phyloP scores from a whole-genome alignment of 306 rosid species.

The Astragalus glycyphyllos region DNA sequence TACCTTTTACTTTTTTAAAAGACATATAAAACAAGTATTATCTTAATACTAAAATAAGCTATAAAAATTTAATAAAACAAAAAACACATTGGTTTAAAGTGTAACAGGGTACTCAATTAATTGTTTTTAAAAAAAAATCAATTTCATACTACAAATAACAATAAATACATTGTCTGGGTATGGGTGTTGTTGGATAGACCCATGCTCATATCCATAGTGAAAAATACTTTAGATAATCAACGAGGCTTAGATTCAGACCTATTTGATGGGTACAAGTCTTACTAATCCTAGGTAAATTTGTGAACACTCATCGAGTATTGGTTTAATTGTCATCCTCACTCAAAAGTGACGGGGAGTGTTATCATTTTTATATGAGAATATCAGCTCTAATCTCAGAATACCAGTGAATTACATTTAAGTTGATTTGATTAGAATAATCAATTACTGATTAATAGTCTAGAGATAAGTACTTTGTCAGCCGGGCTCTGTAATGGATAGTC shows the following conservation, averaged over 20 bases:
- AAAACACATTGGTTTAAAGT: neutral
- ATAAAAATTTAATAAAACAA: neutral
- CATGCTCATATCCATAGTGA: neutral
- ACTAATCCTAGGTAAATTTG: neutral
- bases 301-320: neutral
- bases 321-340: neutral
- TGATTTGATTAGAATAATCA: slow-evolving; percentile 18
- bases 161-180: neutral
- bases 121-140: neutral
- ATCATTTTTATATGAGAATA: slow-evolving; percentile 17
- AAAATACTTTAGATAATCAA: neutral
- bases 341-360: neutral
- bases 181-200: neutral
- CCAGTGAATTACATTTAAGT: neutral
- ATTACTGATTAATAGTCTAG: slow-evolving; percentile 25
- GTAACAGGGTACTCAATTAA: neutral
- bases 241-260: neutral
- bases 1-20: neutral
- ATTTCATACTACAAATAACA: neutral
- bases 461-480: neutral
- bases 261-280: neutral
- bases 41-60: neutral
- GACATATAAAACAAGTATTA: neutral
- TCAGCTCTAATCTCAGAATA: slow-evolving; percentile 8
- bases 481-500: slow-evolving; percentile 8